Conservation (phyloP, 2,329 filamentous ascomycete species). For the Fusarium sp. region DNA sequence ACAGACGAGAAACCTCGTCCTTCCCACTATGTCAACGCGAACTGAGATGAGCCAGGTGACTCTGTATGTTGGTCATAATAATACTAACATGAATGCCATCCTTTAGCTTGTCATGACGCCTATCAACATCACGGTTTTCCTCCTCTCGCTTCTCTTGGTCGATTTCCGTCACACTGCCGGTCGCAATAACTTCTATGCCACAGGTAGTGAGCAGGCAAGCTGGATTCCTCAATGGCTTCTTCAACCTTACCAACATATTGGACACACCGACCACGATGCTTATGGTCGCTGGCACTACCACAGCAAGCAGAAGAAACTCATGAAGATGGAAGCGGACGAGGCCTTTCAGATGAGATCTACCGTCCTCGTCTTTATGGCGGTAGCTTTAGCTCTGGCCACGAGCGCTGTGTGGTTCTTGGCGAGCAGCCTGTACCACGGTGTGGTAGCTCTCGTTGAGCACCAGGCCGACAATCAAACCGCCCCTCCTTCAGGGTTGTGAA, state of each 20-base stretch:
- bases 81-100: conserved; percentile 20
- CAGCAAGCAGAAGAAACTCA: conserved; percentile 69
- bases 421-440: conserved; percentile 30
- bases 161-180: conserved; percentile 67
- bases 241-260: conserved; percentile 54
- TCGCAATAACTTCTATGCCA: conserved; percentile 56
- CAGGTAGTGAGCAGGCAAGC: conserved; percentile 49
- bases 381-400: conserved; percentile 39
- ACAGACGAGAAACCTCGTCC: not conserved
- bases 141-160: conserved; percentile 73
- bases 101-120: conserved; percentile 69
- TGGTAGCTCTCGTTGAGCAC: conserved; percentile 24
- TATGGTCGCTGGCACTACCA: conserved; percentile 61
- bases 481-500: conserved; percentile 15
- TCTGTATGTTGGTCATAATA: not conserved
- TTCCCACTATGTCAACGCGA: conserved; percentile 4
- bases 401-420: conserved; percentile 31
- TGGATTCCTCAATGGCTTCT: conserved; percentile 48
- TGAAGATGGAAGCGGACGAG: conserved; percentile 71
- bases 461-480: conserved; percentile 16
- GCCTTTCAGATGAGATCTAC: conserved; percentile 70
- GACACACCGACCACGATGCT: conserved; percentile 39
- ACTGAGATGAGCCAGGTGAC: not conserved
- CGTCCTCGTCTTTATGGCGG: conserved; percentile 64
- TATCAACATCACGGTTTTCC: conserved; percentile 71